Evolutionary conservation across 768 basidiomycete genomes (phyloP).

Genomic region (Termitomyces heimii): DNA sequence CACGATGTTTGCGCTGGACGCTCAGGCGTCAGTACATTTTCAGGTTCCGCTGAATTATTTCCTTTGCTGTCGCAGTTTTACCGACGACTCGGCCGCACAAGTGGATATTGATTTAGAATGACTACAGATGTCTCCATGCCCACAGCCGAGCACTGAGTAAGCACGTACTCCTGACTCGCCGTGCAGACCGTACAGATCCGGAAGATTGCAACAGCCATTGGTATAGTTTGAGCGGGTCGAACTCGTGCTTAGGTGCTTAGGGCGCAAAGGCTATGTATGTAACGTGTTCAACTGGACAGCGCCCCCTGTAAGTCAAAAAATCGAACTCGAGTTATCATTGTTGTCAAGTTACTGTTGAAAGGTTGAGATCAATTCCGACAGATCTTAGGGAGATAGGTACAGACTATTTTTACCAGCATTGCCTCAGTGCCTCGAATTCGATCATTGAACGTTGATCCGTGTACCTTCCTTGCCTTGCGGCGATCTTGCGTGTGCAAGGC

Average conservation of each 20-base stretch:
- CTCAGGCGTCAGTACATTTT: background rate
- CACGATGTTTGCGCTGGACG: background rate
- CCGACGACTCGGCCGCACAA: too few relatives aligned
- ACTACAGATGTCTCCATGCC: background rate
- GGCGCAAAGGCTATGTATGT: too few relatives aligned
- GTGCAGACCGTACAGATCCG: slow-evolving; percentile 1
- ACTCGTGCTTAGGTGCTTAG: background rate
- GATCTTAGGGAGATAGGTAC: background rate
- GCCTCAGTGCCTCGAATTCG: background rate
- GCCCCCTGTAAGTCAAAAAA: background rate
- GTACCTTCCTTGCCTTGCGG: background rate
- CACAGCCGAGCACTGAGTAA: background rate
- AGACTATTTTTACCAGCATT: background rate
- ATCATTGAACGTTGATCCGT: background rate
- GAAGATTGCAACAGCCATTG: background rate
- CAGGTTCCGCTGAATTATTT: background rate
- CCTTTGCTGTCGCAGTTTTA: background rate
- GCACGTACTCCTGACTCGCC: background rate
- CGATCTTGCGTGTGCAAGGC: background rate
- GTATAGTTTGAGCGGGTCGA: background rate
- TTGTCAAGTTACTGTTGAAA: background rate
- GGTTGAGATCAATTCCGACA: background rate
- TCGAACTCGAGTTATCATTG: background rate
- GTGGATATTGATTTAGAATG: background rate
- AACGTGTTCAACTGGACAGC: background rate